Conservation (phyloP, 179 eudicot genomes). For the Silene coronaria region DNA sequence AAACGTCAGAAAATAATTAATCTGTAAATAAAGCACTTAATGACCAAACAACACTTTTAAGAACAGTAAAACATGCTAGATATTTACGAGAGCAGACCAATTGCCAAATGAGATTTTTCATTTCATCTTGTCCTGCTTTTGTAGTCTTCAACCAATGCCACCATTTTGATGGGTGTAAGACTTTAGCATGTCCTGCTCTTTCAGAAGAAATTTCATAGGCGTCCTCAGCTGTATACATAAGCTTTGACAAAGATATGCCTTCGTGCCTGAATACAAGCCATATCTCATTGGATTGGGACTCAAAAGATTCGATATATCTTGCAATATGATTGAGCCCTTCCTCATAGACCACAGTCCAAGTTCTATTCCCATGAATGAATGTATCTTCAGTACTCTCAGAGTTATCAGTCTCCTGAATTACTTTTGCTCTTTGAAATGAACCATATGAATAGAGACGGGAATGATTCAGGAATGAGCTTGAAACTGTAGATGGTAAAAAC, state of each 20-base stretch:
- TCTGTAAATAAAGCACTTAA: background rate
- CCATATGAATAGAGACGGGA: conserved; percentile 28
- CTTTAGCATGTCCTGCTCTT: conserved; percentile 48
- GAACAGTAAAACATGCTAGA: background rate
- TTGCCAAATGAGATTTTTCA: conserved; percentile 69
- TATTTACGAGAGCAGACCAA: conserved; percentile 47
- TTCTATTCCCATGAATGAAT: conserved; percentile 27
- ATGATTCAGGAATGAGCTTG: conserved; percentile 30
- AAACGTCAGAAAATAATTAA: too few species aligned
- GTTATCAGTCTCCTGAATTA: conserved; percentile 31
- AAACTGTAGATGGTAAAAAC: conserved; percentile 27
- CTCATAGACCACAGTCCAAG: conserved; percentile 39
- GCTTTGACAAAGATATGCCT: conserved; percentile 91
- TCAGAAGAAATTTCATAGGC: conserved; percentile 44
- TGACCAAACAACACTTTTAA: background rate
- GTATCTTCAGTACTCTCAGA: conserved; percentile 31
- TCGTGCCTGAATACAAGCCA: conserved; percentile 97
- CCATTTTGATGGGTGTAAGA: conserved; percentile 89
- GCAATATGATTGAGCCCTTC: conserved; percentile 91
- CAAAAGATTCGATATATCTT: conserved; percentile 93
- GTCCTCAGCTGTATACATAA: conserved; percentile 79
- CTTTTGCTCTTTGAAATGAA: conserved; percentile 31
- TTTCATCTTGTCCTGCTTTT: conserved; percentile 74
- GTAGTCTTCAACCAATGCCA: conserved; percentile 97
- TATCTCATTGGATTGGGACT: conserved; percentile 82